Percentiles rank a stretch among this genome's conserved stretches.
Conservation (phyloP, 2,329 filamentous ascomycete species). For the Cercospora beticola region DNA sequence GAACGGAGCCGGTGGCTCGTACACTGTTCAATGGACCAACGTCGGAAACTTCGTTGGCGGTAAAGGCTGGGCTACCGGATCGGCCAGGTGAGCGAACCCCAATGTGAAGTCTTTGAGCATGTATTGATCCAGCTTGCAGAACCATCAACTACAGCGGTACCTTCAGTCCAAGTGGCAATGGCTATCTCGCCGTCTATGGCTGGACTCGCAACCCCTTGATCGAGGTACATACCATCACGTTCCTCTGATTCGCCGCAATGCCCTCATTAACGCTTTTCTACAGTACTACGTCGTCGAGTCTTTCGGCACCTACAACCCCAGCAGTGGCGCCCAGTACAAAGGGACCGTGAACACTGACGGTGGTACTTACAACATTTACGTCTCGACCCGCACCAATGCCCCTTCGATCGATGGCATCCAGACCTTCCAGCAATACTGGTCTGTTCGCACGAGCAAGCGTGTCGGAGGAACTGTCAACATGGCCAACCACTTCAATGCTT, state of each 20-base stretch:
- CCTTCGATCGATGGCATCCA: conserved; percentile 44
- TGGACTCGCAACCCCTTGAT: conserved; percentile 57
- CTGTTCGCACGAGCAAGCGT: conserved; percentile 41
- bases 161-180: conserved; percentile 51
- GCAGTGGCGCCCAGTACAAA: conserved; percentile 48
- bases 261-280: background rate
- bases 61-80: conserved; percentile 59
- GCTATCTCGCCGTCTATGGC: conserved; percentile 59
- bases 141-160: conserved; percentile 52
- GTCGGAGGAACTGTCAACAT: conserved; percentile 30
- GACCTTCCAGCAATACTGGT: conserved; percentile 48
- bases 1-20: conserved; percentile 53
- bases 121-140: conserved; percentile 33
- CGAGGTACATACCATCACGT: conserved; percentile 41
- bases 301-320: conserved; percentile 48
- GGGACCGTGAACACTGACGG: conserved; percentile 55
- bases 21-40: conserved; percentile 49
- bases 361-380: conserved; percentile 54
- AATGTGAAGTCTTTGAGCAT: background rate
- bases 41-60: conserved; percentile 58
- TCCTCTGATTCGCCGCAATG: background rate
- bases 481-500: conserved; percentile 33
- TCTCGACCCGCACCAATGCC: conserved; percentile 44
- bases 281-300: conserved; percentile 50
- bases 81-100: conserved; percentile 43